Evolutionary conservation across 139 green algal genomes (phyloP).

Genomic region (Mesotaenium endlicherianum): DNA sequence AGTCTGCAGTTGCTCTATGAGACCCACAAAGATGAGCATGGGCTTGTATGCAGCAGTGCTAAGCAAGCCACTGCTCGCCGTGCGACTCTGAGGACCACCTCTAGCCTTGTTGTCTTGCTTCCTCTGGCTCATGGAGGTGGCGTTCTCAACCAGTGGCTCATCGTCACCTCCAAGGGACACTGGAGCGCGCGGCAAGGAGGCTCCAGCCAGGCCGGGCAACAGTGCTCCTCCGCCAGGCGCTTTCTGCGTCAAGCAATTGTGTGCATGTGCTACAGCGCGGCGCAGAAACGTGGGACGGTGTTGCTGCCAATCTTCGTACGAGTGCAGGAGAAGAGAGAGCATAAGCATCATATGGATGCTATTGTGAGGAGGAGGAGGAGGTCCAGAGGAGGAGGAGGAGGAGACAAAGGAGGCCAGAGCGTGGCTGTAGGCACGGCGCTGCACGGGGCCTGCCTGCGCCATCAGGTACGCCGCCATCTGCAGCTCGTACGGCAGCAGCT

Average conservation of each 20-base stretch:
- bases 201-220: background rate
- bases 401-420: background rate
- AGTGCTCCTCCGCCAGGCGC: background rate
- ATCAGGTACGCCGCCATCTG: conserved; percentile 50
- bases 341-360: conserved; percentile 17
- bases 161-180: no score
- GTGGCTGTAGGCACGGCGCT: background rate
- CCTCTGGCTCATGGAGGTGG: background rate
- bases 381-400: background rate
- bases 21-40: conserved; percentile 46
- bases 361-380: background rate
- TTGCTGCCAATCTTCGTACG: conserved; percentile 12
- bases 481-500: conserved; percentile 60
- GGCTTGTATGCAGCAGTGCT: background rate
- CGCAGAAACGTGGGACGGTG: conserved; percentile 7
- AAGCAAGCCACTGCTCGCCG: background rate
- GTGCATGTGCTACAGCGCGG: background rate
- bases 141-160: no score
- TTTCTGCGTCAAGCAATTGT: background rate
- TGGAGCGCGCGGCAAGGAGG: background rate
- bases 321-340: conserved; percentile 18
- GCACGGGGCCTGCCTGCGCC: conserved; percentile 1
- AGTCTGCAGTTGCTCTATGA: conserved; percentile 48
- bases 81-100: background rate
- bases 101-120: background rate